Evolutionary conservation across 805 yeast genomes (phyloP).

Genomic region (Sungouiozyma intestinalis): DNA sequence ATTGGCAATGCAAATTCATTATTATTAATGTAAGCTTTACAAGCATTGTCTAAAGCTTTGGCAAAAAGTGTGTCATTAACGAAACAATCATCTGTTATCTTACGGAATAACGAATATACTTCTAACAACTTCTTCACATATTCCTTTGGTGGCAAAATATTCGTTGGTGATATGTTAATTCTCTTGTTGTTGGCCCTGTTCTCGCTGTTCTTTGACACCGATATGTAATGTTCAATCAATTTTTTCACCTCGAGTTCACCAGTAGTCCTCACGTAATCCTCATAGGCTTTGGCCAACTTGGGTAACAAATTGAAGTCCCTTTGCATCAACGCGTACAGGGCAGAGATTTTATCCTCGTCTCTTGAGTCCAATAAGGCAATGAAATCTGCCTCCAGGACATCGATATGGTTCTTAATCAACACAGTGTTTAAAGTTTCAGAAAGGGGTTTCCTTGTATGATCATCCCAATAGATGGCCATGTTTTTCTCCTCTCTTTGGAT

Average conservation of each 20-base stretch:
- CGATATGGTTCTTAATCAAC: conserved; percentile 70
- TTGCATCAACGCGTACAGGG: conserved; percentile 65
- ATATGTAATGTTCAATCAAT: conserved; percentile 7
- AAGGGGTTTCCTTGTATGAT: conserved; percentile 68
- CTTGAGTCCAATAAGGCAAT: conserved; percentile 57
- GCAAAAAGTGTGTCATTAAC: conserved; percentile 67
- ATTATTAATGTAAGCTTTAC: conserved; percentile 70
- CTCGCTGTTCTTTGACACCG: conserved; percentile 7
- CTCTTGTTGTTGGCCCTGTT: conserved; percentile 25
- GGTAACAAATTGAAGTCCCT: conserved; percentile 73
- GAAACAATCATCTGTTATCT: conserved; percentile 31
- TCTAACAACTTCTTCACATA: conserved; percentile 70
- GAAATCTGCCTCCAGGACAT: conserved; percentile 67
- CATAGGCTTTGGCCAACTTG: conserved; percentile 65
- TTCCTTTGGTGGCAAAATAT: conserved; percentile 43
- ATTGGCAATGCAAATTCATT: conserved; percentile 70
- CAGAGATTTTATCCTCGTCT: conserved; percentile 52
- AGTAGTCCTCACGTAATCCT: conserved; percentile 56
- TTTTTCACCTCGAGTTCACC: conserved; percentile 34
- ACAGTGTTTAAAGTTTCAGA: conserved; percentile 66
- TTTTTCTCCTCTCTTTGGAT: conserved; percentile 75
- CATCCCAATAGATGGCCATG: conserved; percentile 72
- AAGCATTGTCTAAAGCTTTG: conserved; percentile 82
- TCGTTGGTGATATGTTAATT: conserved; percentile 32
- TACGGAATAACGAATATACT: conserved; percentile 52